Base-by-base conservation (phyloP, 805 yeast genomes). In the Saccharomycopsis vini region DNA sequence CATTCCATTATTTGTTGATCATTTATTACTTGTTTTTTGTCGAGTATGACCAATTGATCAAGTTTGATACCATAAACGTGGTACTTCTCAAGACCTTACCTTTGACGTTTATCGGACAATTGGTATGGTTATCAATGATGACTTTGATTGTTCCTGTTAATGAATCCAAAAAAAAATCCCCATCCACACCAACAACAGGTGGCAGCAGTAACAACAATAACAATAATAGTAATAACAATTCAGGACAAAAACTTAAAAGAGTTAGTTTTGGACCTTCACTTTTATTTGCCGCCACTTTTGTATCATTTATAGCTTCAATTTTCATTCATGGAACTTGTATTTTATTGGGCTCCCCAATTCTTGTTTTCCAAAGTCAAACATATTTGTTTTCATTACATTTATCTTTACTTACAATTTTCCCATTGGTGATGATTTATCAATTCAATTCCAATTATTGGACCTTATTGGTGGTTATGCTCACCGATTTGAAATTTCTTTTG, bases 281-380 rank as follows among this genome's bases (percentile, higher is more conserved):
- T 20, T 20, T 46, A 2, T 33, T 57, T 12, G 46, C 39, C 13
- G 32, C 40, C 5, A 37, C 47, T 4, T 32, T 42, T 20, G 24
- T 37, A 7, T 35, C 57, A 1, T 3, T 50, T 1, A 12, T 52
- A 4, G 49, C 59, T 1, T 35, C 62, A 0, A 23, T 58, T 1
- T 62, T 67, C 4, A 18, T 63, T 4, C 59, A 60, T 37, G 29
- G 62, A 2, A 46, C 69, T 1, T 57, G 81, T 37, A 66, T 87
- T 1, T 54, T 87, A 10, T 75, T 85, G 56, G 97, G 97, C 5
- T 94, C 95, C 0, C 95, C 96, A 12, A 64, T 82, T 35, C 62
- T 75, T 1, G 64, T 74, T 1, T 67, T 69, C 29, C 46, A 71
- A 26, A 51, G 47, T 6, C 81, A 77, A 54, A 85, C 94, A 0